Evolutionary conservation across 192 early-diverging fungal species (phyloP), one percentile per base, ranked within the genome.

Genomic region (Coemansia sp.): DNA sequence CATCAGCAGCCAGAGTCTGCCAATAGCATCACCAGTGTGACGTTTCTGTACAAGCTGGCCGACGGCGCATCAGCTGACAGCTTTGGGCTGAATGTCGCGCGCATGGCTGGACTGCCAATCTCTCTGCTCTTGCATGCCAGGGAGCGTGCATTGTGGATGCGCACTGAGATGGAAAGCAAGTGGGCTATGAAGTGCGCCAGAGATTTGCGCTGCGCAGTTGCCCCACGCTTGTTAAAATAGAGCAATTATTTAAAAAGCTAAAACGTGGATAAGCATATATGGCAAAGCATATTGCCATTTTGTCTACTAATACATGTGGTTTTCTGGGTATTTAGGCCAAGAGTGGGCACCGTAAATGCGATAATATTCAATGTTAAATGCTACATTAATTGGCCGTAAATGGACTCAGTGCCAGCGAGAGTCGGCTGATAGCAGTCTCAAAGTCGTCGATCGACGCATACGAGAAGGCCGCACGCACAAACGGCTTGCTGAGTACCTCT

Each of bases 71-170:
- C 92, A 58, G 86, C 87, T 12, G 92, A 93, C 70, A 93, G 91
- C 40, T 97, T 92, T 67, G 97, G 97, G 29, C 93, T 99, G 87
- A 98, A 98, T 65, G 95, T 98, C 3, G 97, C 97, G 1, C 81
- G 80, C 15, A 93, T 97, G 84, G 97, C 95, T 0, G 93, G 93
- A 8, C 83, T 99, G 5, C 93, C 93, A 0, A 32, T 62, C 12
- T 39, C 62, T 4, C 83, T 95, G 50, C 82, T 97, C 12, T 79
- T 84, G 12, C 62, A 83, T 10, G 95, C 95, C 9, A 85, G 83
- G 36, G 56, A 61, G 29, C 83, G 88, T 22, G 91, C 94, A 0
- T 72, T 70, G 6, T 72, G 86, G 40, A 95, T 95, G 81, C 91
- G 94, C 46, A 27, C 32, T 0, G 68, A 72, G 1, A 50, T 75